A percentile compares a stretch with the other conserved stretches of the same genome.
These are phyloP conservation scores for Aspergillus cejpii DNA, from an alignment of 2,329 filamentous ascomycete genomes.

Conservation along the genomic window DNA sequence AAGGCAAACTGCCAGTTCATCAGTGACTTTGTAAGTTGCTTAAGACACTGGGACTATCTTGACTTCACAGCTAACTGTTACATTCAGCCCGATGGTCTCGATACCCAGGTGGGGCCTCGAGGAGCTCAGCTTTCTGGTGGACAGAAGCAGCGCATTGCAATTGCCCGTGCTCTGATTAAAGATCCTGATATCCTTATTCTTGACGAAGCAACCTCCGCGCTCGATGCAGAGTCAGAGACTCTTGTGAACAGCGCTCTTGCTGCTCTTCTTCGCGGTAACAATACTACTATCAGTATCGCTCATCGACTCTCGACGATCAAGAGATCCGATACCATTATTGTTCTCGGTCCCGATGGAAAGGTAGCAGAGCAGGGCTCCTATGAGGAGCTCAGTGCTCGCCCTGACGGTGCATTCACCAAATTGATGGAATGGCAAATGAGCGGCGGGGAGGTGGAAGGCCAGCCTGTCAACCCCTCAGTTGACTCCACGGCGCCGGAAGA, in stretches of 20 bases:
- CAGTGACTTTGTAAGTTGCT: constrained; percentile 66
- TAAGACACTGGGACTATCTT: background rate
- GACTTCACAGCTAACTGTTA: constrained; percentile 3
- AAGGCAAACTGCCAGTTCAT: constrained; percentile 97
- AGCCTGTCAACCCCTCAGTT: constrained; percentile 19
- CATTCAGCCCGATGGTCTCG: constrained; percentile 71
- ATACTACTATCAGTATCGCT: constrained; percentile 96
- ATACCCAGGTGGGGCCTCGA: constrained; percentile 85
- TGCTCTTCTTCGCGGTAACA: constrained; percentile 72
- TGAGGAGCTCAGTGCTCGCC: constrained; percentile 62
- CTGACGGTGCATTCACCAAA: constrained; percentile 79
- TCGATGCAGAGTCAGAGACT: constrained; percentile 95
- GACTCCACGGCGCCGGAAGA: constrained; percentile 45
- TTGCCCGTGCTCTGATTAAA: constrained; percentile 88
- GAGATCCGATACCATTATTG: constrained; percentile 87
- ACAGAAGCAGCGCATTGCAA: constrained; percentile 96
- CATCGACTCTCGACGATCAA: constrained; percentile 96
- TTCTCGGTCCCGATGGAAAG: constrained; percentile 74
- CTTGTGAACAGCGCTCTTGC: constrained; percentile 87
- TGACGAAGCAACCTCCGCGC: constrained; percentile 89
- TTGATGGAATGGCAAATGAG: constrained; percentile 99
- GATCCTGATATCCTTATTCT: constrained; percentile 94
- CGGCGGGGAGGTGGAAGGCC: constrained; percentile 56
- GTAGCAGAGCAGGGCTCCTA: constrained; percentile 91
- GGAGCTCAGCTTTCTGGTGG: constrained; percentile 92